Evolutionary conservation across 169 alveolate species (phyloP), one percentile per base, ranked within the genome.

Genomic region (Plasmodium inui): DNA sequence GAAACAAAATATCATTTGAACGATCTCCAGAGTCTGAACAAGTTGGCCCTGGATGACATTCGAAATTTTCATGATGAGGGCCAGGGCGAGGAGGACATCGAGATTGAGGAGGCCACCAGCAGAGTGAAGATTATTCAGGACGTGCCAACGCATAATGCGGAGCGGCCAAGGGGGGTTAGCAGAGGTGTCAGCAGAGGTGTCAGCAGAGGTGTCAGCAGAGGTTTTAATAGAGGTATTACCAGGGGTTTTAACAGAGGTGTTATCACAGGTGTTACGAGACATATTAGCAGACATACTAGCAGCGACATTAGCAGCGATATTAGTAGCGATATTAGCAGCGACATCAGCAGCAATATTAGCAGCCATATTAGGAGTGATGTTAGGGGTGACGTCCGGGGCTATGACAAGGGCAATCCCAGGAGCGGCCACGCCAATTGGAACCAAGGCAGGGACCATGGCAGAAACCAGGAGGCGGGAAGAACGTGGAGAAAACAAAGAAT

Each of bases 81-180:
- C 1, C 50, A 12, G 41, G n/a, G 72, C 22, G 74, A 41, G 46
- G 67, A 37, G 41, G 88, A 81, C 71, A 19, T 50, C 37, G 67
- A 81, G 30, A 81, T 81, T 28, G 41, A 46, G 30, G 71, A 39
- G 37, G 1, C 17, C 7, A 39, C 10, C 67, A 55, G 67, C 34
- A 81, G 67, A 22, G 70, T 44, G 30, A 81, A 81, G 22, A 46
- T 46, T 30, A 81, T 81, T 55, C 70, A 81, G 22, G 22, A 44
- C 4, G 74, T 81, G 17, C 78, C n/a, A 32, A 46, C 19, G 8
- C 88, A 81, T 26, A 70, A 81, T 50, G 72, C 88, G 8, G n/a
- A 34, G 30, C 32, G 74, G 55, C 17, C 88, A 41, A 14, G 71
- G 22, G 28, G 39, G 7, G 14, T n/a, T 41, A 53, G 32, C 57